A percentile compares a stretch with the other conserved stretches of the same genome.
Evolutionary conservation across 1,139 yeast species (phyloP).

Genomic region (Suzukiozyma palmioleophila): DNA sequence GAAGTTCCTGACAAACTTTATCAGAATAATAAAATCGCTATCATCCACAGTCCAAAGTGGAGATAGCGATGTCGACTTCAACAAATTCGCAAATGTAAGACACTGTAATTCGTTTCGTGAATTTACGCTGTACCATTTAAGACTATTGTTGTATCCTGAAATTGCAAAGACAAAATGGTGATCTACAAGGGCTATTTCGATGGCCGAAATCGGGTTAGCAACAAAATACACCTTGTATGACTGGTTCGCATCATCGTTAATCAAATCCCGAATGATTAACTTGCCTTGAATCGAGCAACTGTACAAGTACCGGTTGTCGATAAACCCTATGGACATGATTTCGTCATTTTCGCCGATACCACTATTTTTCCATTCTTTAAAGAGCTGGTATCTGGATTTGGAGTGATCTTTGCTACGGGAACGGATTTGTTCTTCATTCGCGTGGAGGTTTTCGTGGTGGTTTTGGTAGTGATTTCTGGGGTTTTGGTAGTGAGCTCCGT

Average conservation of each 20-base stretch:
- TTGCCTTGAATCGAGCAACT: conserved; percentile 44
- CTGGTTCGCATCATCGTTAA: conserved; percentile 34
- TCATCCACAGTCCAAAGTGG: background rate
- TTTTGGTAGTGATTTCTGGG: background rate
- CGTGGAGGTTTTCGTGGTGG: background rate
- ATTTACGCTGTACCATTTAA: conserved; percentile 26
- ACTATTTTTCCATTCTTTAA: conserved; percentile 37
- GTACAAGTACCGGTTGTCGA: conserved; percentile 31
- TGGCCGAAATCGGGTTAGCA: conserved; percentile 32
- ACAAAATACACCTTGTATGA: conserved; percentile 27
- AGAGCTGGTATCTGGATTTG: conserved; percentile 16
- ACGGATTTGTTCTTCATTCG: no score
- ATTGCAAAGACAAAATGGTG: conserved; percentile 22
- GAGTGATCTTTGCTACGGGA: no score
- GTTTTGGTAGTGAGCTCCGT: background rate
- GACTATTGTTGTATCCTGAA: conserved; percentile 46
- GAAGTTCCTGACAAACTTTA: conserved; percentile 6
- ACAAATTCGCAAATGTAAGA: conserved; percentile 1
- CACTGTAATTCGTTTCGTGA: background rate
- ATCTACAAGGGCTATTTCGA: conserved; percentile 19
- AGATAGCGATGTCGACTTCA: conserved; percentile 4
- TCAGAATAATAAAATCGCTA: background rate
- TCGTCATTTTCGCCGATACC: conserved; percentile 9
- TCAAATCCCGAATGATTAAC: conserved; percentile 39
- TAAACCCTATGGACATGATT: conserved; percentile 24